Base-by-base conservation (phyloP, 1,284 basidiomycete species). In the Trametes polyzona region DNA sequence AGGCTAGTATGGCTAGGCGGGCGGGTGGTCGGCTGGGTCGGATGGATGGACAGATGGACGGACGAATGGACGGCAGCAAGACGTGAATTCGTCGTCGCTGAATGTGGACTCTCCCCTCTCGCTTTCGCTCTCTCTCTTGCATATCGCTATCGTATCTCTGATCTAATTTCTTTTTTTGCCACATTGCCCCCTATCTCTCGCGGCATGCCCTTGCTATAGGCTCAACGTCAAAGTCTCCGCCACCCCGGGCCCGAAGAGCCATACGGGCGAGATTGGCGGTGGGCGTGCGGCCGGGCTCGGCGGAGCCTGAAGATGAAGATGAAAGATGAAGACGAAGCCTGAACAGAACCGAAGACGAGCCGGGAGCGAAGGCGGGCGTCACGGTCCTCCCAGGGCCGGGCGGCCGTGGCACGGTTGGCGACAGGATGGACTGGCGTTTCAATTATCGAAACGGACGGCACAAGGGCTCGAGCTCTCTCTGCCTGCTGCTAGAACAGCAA, bases 91-190 rank as follows among this genome's bases (percentile, higher is more conserved):
- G 47, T 54, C 35, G 47, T 46, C 41, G 50, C 33, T 26, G 50
- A 46, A 35, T 37, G 23, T 51, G 19, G 23, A 23, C 35, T 17
- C 16, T 40, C 17, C 23, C 40, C 14, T 47, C 55, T 23, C 14
- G 29, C 17, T 24, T 11, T 32, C 44, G 16, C 29, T 23, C 32
- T 30, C 35, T 37, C 37, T 44, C 33, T 47, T 47, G 43, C 46
- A 46, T 55, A 49, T 49, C 46, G 52, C 37, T 55, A 48, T 47
- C 46, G 46, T 48, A 48, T 36, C 39, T 48, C 23, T 48, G 47
- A 47, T 55, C 52, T 55, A 47, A 55, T 48, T 27, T 24, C 16
- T 47, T 48, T 47, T 47, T 46, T 29, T 30, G 16, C 17, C 21
- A 17, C 23, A 17, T 17, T 35, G 7, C 17, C 19, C 23, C 23